Conservation (phyloP, 345 rosid genomes). For the Aquilaria sinensis region DNA sequence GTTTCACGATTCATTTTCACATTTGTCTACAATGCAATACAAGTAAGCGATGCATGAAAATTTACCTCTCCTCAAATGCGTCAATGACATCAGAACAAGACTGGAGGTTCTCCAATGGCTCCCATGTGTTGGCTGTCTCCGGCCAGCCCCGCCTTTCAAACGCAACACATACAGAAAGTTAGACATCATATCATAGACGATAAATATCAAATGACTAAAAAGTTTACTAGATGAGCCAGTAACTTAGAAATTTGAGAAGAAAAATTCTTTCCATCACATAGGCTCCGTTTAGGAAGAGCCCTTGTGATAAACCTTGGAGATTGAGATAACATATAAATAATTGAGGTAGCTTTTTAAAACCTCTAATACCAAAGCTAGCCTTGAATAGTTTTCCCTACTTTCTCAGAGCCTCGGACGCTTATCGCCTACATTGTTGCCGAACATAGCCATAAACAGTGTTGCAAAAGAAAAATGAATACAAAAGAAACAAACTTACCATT, state of each 20-base stretch:
- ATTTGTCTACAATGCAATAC: background rate
- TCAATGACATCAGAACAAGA: slow-evolving; percentile 93
- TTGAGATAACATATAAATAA: too few species aligned
- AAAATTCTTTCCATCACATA: too few species aligned
- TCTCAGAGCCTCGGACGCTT: too few species aligned
- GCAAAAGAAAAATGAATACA: background rate
- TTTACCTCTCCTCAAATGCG: slow-evolving; percentile 87
- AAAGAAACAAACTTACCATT: slow-evolving; percentile 59
- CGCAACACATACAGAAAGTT: slow-evolving; percentile 8
- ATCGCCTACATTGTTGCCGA: too few species aligned
- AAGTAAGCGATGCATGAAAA: slow-evolving; percentile 5
- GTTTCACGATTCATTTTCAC: background rate
- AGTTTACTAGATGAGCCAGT: background rate
- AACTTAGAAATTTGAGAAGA: background rate
- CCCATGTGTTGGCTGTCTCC: slow-evolving; percentile 95
- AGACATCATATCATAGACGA: too few species aligned
- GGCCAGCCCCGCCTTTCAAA: slow-evolving; percentile 97
- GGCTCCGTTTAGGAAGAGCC: too few species aligned
- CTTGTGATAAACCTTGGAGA: too few species aligned
- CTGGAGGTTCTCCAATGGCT: slow-evolving; percentile 87
- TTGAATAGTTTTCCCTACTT: too few species aligned
- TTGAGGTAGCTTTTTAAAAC: too few species aligned
- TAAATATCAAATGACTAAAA: background rate
- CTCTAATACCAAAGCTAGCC: too few species aligned
- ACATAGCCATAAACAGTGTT: background rate